A percentile compares a stretch with the other conserved stretches of the same genome.
Evolutionary conservation across 768 basidiomycete genomes (phyloP).

Genomic region (Kwoniella shandongensis): DNA sequence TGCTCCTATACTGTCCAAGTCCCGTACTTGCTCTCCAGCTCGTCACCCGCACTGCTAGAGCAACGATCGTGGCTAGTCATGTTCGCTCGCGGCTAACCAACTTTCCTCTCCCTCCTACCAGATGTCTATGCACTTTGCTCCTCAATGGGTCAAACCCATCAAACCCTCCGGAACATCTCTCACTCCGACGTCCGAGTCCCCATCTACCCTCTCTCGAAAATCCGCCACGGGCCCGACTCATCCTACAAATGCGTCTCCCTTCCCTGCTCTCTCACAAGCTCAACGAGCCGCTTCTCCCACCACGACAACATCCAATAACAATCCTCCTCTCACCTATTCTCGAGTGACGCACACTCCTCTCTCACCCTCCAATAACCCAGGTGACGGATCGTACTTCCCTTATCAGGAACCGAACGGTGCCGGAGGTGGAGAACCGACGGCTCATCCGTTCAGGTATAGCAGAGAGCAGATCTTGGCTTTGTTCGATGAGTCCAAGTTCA

Average conservation of each 20-base stretch:
- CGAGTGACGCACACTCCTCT: slow-evolving; percentile 40
- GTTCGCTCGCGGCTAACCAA: no score
- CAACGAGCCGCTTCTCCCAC: slow-evolving; percentile 24
- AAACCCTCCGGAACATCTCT: slow-evolving; percentile 40
- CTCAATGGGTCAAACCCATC: slow-evolving; percentile 53
- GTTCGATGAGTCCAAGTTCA: slow-evolving; percentile 61
- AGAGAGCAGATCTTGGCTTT: slow-evolving; percentile 46
- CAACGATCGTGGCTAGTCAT: no score
- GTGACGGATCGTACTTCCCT: slow-evolving; percentile 37
- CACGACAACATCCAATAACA: slow-evolving; percentile 6
- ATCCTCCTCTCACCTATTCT: slow-evolving; percentile 40
- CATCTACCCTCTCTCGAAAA: slow-evolving; percentile 12
- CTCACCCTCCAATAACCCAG: slow-evolving; percentile 33
- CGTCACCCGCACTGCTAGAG: no score
- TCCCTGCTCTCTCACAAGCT: slow-evolving; percentile 30
- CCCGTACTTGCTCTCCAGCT: no score
- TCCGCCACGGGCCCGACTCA: background rate
- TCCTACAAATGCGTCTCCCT: slow-evolving; percentile 18
- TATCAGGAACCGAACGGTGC: slow-evolving; percentile 30
- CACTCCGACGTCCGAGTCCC: slow-evolving; percentile 29
- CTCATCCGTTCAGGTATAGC: slow-evolving; percentile 48
- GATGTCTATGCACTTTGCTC: slow-evolving; percentile 54
- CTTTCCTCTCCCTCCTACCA: slow-evolving; percentile 11
- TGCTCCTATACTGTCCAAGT: no score
- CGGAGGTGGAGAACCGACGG: slow-evolving; percentile 6